Evolutionary conservation across 768 basidiomycete genomes (phyloP).

Genomic region (Amanita brunnescens): DNA sequence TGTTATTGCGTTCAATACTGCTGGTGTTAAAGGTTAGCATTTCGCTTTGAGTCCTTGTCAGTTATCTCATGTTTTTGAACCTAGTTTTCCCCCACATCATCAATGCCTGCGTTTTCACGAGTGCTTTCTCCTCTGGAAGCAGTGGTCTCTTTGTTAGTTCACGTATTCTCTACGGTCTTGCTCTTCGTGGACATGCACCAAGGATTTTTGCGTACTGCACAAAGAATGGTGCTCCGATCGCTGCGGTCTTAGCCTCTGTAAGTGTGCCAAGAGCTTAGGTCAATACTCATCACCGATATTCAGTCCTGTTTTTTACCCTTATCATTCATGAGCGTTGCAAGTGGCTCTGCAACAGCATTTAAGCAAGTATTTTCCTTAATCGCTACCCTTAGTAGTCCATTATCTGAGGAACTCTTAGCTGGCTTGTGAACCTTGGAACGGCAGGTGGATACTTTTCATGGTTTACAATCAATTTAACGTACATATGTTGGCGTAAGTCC

Average conservation of each 20-base stretch:
- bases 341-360: conserved; percentile 50
- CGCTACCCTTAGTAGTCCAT: not conserved
- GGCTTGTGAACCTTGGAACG: conserved; percentile 63
- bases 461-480: conserved; percentile 63
- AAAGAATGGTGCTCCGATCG: conserved; percentile 38
- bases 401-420: conserved; percentile 24
- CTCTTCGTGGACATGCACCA: conserved; percentile 45
- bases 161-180: conserved; percentile 46
- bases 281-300: not conserved
- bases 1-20: conserved; percentile 70
- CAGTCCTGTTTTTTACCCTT: conserved; percentile 36
- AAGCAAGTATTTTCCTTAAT: conserved; percentile 24
- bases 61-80: not conserved
- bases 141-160: conserved; percentile 51
- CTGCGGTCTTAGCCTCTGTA: conserved; percentile 27
- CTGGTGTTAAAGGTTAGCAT: conserved; percentile 53
- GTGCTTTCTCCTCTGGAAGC: conserved; percentile 66
- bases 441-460: conserved; percentile 64
- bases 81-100: conserved; percentile 56
- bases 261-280: conserved; percentile 7
- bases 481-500: conserved; percentile 55
- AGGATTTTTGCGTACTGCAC: conserved; percentile 35
- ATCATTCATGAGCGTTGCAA: conserved; percentile 60
- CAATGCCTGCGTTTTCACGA: conserved; percentile 65
- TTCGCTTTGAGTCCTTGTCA: not conserved